phyloP scores from a whole-genome alignment of 768 basidiomycete species.

The Termitomyces titanicus region DNA sequence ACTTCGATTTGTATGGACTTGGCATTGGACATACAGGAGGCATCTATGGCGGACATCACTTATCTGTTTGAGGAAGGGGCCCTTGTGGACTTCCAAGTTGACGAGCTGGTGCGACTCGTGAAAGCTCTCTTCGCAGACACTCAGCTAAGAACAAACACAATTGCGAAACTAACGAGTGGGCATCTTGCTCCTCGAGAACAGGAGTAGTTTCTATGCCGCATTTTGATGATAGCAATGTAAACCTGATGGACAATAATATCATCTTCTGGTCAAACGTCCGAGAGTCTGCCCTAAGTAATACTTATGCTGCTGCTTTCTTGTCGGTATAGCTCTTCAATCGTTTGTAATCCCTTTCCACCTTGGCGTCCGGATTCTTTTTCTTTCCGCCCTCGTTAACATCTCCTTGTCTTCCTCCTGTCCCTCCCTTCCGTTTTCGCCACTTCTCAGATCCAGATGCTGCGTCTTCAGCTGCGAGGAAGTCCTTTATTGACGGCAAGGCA shows the following conservation, averaged over 20 bases:
- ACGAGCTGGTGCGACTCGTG: constrained; percentile 80
- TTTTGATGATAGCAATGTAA: neutral
- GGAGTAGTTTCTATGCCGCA: neutral
- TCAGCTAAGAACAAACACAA: constrained; percentile 71
- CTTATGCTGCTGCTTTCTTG: constrained; percentile 26
- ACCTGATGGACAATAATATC: neutral
- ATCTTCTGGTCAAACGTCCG: neutral
- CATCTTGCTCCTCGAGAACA: constrained; percentile 38
- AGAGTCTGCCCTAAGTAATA: neutral
- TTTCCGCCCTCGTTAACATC: constrained; percentile 32
- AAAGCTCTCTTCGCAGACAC: constrained; percentile 88
- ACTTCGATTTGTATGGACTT: neutral
- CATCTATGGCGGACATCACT: constrained; percentile 86
- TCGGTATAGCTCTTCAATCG: constrained; percentile 42
- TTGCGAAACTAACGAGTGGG: constrained; percentile 67
- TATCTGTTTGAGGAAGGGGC: constrained; percentile 91
- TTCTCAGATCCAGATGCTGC: constrained; percentile 59
- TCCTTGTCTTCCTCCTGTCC: constrained; percentile 41
- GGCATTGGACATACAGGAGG: constrained; percentile 53
- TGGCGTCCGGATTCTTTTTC: constrained; percentile 40
- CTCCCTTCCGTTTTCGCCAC: constrained; percentile 55
- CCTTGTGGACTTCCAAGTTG: constrained; percentile 83
- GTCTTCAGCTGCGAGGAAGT: constrained; percentile 75
- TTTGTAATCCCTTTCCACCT: constrained; percentile 55
- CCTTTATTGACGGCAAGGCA: constrained; percentile 76